Evolutionary conservation across 805 yeast genomes (phyloP).

Genomic region (Starmerella lactis-condensi): DNA sequence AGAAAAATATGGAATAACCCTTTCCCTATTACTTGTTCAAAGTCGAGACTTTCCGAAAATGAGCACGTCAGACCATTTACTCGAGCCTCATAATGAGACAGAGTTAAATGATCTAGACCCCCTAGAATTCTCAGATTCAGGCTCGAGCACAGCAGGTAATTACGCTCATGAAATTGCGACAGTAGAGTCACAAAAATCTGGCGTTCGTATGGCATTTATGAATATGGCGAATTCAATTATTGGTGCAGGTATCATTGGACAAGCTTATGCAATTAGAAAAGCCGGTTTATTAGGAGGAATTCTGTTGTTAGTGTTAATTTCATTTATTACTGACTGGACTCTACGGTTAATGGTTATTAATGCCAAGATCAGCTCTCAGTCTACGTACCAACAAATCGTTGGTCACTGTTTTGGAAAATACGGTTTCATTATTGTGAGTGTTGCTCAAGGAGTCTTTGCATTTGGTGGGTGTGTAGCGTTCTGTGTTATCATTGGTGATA

Average conservation of each 20-base stretch:
- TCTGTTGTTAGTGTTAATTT: conserved; percentile 38
- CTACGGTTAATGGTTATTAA: conserved; percentile 56
- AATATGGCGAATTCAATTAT: conserved; percentile 90
- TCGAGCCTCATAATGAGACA: no score
- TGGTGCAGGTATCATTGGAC: conserved; percentile 93
- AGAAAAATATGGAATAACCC: no score
- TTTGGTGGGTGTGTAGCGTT: conserved; percentile 90
- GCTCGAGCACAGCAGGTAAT: no score
- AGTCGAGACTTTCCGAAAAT: no score
- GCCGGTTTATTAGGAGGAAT: conserved; percentile 65
- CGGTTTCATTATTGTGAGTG: conserved; percentile 49
- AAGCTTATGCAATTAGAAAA: conserved; percentile 70
- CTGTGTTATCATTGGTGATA: conserved; percentile 86
- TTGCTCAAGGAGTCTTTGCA: conserved; percentile 76
- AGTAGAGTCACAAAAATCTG: conserved; percentile 27
- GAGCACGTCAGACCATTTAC: no score
- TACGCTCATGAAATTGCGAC: no score
- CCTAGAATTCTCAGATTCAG: no score
- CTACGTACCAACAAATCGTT: conserved; percentile 73
- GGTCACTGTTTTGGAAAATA: conserved; percentile 53
- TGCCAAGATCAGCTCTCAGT: conserved; percentile 55
- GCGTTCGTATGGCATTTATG: conserved; percentile 77
- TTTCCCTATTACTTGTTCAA: no score
- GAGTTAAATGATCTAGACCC: no score
- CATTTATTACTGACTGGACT: conserved; percentile 78